A percentile compares a stretch with the other conserved stretches of the same genome.
phyloP scores from a whole-genome alignment of 2,329 filamentous ascomycete species.

The Akanthomyces lecanii region DNA sequence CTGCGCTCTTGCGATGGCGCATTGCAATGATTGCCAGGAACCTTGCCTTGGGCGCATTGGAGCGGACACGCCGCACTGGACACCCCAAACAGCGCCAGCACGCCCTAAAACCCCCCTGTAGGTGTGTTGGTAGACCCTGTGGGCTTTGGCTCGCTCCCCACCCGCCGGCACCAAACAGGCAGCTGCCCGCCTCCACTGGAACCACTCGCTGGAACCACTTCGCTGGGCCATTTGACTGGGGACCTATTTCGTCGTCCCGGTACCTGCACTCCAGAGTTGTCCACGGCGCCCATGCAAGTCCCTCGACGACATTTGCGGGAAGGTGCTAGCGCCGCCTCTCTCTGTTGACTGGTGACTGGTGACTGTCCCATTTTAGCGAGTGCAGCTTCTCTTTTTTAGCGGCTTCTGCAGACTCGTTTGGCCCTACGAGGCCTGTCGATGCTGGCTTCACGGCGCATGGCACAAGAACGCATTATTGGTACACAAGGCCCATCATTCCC shows the following conservation, averaged over 20 bases:
- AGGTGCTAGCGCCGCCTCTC: neutral
- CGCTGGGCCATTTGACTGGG: neutral
- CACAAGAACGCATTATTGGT: neutral
- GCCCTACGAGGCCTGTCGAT: neutral
- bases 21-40: neutral
- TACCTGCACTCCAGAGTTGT: neutral
- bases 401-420: neutral
- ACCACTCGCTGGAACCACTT: conserved; percentile 1
- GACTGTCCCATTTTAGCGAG: neutral
- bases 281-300: neutral
- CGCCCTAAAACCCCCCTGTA: neutral
- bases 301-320: neutral
- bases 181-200: conserved; percentile 7
- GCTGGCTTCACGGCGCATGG: neutral
- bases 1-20: neutral
- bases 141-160: no score
- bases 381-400: neutral
- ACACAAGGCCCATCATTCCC: neutral
- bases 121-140: no score
- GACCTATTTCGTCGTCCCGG: neutral
- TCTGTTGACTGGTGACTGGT: neutral
- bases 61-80: neutral
- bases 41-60: neutral
- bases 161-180: conserved; percentile 5
- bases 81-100: neutral